Percentiles rank a stretch among this genome's conserved stretches.
These are phyloP conservation scores for Ambrosia artemisiifolia DNA, from an alignment of 129 eudicot genomes.

Conservation along the genomic window DNA sequence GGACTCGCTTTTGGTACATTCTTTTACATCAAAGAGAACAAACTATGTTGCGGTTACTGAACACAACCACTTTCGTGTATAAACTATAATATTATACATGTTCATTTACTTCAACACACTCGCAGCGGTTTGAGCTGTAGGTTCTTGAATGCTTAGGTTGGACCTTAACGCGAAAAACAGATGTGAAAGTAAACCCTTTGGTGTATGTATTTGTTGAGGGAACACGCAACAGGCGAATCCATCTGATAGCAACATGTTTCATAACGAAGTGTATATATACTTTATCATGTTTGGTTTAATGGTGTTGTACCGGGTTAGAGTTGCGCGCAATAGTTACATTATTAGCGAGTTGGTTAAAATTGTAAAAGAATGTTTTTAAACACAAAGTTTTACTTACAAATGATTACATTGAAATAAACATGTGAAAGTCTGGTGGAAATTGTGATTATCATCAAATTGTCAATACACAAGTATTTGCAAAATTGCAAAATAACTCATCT, in stretches of 20 bases:
- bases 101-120: neutral
- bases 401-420: too few relatives aligned
- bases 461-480: too few relatives aligned
- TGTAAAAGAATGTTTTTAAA: too few relatives aligned
- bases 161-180: neutral
- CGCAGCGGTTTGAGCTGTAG: neutral
- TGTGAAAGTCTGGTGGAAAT: too few relatives aligned
- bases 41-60: neutral
- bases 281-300: neutral
- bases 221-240: neutral
- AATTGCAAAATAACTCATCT: too few relatives aligned
- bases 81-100: neutral
- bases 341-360: too few relatives aligned
- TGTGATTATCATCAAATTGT: too few relatives aligned
- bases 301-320: neutral
- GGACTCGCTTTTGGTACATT: neutral
- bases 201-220: neutral
- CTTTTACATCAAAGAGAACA: constrained; percentile 14
- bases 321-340: neutral
- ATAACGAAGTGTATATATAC: neutral
- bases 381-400: too few relatives aligned
- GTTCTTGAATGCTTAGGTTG: neutral
- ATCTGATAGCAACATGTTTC: neutral
- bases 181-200: neutral
- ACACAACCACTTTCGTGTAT: constrained; percentile 12